Percentiles rank a stretch among this genome's conserved stretches.
Evolutionary conservation across 1,284 basidiomycete species (phyloP).

Genomic region (Marasmius fiardii): DNA sequence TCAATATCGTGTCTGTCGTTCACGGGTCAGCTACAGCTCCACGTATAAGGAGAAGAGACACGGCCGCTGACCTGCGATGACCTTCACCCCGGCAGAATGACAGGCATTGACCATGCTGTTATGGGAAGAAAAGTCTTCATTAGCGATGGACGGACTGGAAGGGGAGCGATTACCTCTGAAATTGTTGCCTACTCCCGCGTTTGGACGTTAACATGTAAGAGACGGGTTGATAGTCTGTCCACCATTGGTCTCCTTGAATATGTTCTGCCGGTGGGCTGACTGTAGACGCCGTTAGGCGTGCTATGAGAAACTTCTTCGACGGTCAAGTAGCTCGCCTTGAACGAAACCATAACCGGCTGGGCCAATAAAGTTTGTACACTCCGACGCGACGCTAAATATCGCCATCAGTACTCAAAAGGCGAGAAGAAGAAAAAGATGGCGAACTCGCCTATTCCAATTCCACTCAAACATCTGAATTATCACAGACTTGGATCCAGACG

Average conservation of each 20-base stretch:
- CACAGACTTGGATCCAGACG: conserved; percentile 36
- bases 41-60: neutral
- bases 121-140: neutral
- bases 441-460: conserved; percentile 36
- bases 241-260: conserved; percentile 53
- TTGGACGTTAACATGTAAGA: conserved; percentile 60
- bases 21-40: neutral
- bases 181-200: conserved; percentile 51
- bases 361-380: conserved; percentile 65
- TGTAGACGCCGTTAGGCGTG: conserved; percentile 18
- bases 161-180: conserved; percentile 28
- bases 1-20: conserved; percentile 55
- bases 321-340: conserved; percentile 41
- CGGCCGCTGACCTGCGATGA: conserved; percentile 48
- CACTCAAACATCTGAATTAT: conserved; percentile 62
- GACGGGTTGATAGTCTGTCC: conserved; percentile 70
- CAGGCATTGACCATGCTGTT: conserved; percentile 54
- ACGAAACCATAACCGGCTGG: conserved; percentile 67
- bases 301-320: conserved; percentile 5
- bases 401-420: neutral
- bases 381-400: conserved; percentile 46
- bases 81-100: conserved; percentile 56
- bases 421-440: neutral
- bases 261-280: conserved; percentile 49
- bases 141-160: neutral